Percentiles rank a stretch among this genome's conserved stretches.
Conservation (phyloP, 805 yeast genomes). For the Lipomyces spencermartinsiae region DNA sequence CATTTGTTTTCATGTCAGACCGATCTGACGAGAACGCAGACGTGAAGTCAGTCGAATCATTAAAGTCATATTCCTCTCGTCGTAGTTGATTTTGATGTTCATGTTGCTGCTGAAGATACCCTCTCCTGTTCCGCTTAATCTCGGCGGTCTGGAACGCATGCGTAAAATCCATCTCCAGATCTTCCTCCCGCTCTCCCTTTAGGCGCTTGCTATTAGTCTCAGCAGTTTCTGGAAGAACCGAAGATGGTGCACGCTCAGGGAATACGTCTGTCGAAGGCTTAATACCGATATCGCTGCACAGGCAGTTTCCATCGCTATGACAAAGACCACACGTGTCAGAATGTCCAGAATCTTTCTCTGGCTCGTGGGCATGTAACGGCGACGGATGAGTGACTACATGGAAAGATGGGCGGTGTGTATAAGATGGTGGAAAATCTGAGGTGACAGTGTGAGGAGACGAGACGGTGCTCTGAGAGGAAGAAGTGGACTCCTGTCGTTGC, state of each 20-base stretch:
- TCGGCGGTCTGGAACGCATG: conserved; percentile 34
- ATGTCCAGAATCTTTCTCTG: neutral
- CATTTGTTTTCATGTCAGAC: conserved; percentile 58
- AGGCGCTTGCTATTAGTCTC: conserved; percentile 12
- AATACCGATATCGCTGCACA: conserved; percentile 35
- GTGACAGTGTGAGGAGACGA: neutral
- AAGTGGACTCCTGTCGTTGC: neutral
- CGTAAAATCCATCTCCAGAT: conserved; percentile 37
- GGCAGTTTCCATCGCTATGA: conserved; percentile 35
- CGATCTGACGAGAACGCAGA: conserved; percentile 15
- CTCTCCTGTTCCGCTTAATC: conserved; percentile 14
- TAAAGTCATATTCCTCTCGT: neutral
- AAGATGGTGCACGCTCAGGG: conserved; percentile 21
- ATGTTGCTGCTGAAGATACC: conserved; percentile 6
- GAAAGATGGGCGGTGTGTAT: conserved; percentile 5
- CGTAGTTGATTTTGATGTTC: conserved; percentile 7
- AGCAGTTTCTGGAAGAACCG: neutral
- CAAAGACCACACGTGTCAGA: conserved; percentile 35
- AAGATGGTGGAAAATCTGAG: conserved; percentile 14
- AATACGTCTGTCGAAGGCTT: conserved; percentile 34
- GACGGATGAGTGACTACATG: conserved; percentile 16
- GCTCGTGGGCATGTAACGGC: conserved; percentile 12
- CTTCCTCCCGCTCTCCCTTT: conserved; percentile 23
- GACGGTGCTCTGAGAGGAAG: conserved; percentile 1
- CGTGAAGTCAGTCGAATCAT: conserved; percentile 11